Evolutionary conservation across 176 grass and related monocot genomes (phyloP), one percentile per base, ranked within the genome.

Genomic region (Miscanthus lutarioriparius): DNA sequence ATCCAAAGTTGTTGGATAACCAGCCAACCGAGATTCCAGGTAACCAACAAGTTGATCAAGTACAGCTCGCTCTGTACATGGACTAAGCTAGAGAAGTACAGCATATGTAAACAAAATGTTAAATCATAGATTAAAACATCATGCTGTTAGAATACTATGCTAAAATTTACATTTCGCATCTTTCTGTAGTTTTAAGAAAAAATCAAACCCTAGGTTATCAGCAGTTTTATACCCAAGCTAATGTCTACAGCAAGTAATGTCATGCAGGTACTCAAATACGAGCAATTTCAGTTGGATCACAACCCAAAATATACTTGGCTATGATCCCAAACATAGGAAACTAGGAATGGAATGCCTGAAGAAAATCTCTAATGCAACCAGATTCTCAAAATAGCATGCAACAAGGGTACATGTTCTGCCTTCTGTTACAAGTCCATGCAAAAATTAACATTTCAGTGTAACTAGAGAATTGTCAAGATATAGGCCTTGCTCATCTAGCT

Each of bases 41-140:
- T 96, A 96, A 62, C 44, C 76, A 87, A 91, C 87, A 81, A 99
- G 93, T 90, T 99, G 96, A 85, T 99, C 96, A 64, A 99, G 80
- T 73, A 99, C 96, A 40, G 96, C 96, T 86, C 91, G 85, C 66
- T 99, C 96, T 85, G 92, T 89, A 79, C 96, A 99, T 64, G 96
- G 83, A 79, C 89, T 99, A 64, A 94, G 84, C 96, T 99, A 86
- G 10, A 85, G 9, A 79, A 36, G 28, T 62, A 56, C 71, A 4
- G 27, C 10, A 75, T 28, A 56, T 79, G 69, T 61, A 84, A 51
- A 23, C 41, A 85, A 84, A 47, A 80, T 84, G 67, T 30, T 66
- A 69, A 27, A 61, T 23, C 83, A 54, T 78, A 9, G 28, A 68
- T 10, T 70, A 80, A 45, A 39, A 3, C 44, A 67, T 59, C 16